phyloP scores from a whole-genome alignment of 805 yeast species.

The Saturnispora silvae region DNA sequence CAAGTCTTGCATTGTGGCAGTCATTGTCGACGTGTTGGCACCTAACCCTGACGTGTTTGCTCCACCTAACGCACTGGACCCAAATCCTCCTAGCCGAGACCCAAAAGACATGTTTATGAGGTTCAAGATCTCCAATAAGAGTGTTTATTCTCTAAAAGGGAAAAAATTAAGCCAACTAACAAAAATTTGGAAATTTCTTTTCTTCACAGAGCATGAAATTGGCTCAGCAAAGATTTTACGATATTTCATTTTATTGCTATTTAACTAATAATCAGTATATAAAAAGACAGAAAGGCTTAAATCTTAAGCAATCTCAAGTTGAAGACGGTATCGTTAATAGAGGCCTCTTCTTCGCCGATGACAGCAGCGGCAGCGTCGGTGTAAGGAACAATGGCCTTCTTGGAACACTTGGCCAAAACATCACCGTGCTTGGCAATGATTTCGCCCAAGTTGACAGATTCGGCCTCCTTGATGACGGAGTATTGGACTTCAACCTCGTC shows the following conservation, averaged over 20 bases:
- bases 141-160: neutral
- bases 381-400: conserved; percentile 44
- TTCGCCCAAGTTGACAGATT: conserved; percentile 51
- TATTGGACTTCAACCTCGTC: conserved; percentile 90
- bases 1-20: conserved; percentile 46
- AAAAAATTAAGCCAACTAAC: neutral
- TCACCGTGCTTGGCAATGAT: conserved; percentile 57
- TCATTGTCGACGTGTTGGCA: conserved; percentile 32
- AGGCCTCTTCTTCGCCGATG: conserved; percentile 82
- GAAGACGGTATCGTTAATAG: conserved; percentile 69
- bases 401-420: conserved; percentile 67
- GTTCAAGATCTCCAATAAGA: neutral
- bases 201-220: too few species aligned
- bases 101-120: conserved; percentile 27
- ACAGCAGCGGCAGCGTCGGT: conserved; percentile 35
- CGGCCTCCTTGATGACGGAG: conserved; percentile 44
- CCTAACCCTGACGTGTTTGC: conserved; percentile 1
- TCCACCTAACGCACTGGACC: conserved; percentile 3
- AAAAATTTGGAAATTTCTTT: too few species aligned
- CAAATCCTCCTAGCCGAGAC: conserved; percentile 21
- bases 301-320: conserved; percentile 67
- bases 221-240: neutral
- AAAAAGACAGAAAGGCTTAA: conserved; percentile 23
- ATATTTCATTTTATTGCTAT: too few species aligned
- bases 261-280: too few species aligned